Evolutionary conservation across 495 filamentous ascomycete genomes (phyloP).

Genomic region (Aspergillus olivimuriae): DNA sequence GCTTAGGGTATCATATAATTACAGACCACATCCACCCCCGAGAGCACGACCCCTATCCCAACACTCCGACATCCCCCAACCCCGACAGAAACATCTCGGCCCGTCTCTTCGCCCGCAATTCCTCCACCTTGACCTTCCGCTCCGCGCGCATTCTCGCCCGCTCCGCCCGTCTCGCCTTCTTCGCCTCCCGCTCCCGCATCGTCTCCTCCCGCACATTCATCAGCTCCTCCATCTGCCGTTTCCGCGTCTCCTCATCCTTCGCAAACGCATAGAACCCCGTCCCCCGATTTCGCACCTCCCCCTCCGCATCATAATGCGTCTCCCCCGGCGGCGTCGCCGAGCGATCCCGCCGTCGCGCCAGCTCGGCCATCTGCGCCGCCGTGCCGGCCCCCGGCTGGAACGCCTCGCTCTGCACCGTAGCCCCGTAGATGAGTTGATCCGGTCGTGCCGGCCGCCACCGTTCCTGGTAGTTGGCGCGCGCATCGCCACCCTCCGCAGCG

Average conservation of each 20-base stretch:
- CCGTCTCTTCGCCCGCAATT: slow-evolving; percentile 51
- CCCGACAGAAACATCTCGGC: slow-evolving; percentile 68
- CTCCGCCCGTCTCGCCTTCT: slow-evolving; percentile 39
- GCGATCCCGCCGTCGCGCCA: slow-evolving; percentile 69
- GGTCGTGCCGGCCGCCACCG: slow-evolving; percentile 58
- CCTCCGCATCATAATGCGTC: slow-evolving; percentile 75
- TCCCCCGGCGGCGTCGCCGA: slow-evolving; percentile 69
- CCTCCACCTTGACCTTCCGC: slow-evolving; percentile 51
- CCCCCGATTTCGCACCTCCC: slow-evolving; percentile 79
- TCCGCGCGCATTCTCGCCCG: slow-evolving; percentile 46
- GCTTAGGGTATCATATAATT: too few species aligned
- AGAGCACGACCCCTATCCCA: slow-evolving; percentile 1
- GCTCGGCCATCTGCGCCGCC: slow-evolving; percentile 57
- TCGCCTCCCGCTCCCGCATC: slow-evolving; percentile 51
- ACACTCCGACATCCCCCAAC: slow-evolving; percentile 12
- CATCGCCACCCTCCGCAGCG: slow-evolving; percentile 15
- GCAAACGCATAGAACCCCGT: slow-evolving; percentile 88
- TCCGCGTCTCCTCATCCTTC: slow-evolving; percentile 56
- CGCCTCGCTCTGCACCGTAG: slow-evolving; percentile 71
- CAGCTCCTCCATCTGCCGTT: slow-evolving; percentile 70
- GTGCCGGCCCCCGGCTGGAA: slow-evolving; percentile 64
- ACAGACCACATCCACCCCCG: not conserved
- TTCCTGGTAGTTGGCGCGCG: slow-evolving; percentile 34
- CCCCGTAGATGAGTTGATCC: slow-evolving; percentile 70
- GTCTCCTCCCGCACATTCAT: slow-evolving; percentile 61